Conservation (phyloP, 2,329 filamentous ascomycete species). For the Lizonia empirigonia region DNA sequence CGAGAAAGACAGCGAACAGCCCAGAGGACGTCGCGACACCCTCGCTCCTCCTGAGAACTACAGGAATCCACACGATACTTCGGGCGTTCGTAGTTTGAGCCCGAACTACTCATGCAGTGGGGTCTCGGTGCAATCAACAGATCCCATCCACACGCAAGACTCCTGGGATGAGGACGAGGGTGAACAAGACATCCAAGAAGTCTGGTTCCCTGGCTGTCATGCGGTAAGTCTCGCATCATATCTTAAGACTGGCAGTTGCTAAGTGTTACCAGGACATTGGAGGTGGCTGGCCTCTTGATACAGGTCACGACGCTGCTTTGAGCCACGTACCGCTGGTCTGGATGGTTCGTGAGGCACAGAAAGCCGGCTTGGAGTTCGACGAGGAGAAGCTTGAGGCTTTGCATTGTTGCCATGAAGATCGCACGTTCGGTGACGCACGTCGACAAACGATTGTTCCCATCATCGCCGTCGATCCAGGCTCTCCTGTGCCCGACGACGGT, state of each 20-base stretch:
- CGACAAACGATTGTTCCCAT: slow-evolving; percentile 29
- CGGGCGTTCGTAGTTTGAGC: slow-evolving; percentile 42
- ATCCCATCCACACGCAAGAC: slow-evolving; percentile 28
- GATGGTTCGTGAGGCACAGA: slow-evolving; percentile 69
- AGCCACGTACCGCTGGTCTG: slow-evolving; percentile 72
- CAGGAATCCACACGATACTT: slow-evolving; percentile 42
- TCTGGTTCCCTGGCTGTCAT: slow-evolving; percentile 81
- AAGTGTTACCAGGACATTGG: slow-evolving; percentile 64
- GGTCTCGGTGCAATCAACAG: slow-evolving; percentile 43
- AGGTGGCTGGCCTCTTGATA: slow-evolving; percentile 69
- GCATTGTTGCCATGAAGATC: slow-evolving; percentile 60
- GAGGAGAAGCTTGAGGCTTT: slow-evolving; percentile 69
- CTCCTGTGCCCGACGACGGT: slow-evolving; percentile 18
- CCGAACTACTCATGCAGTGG: slow-evolving; percentile 32
- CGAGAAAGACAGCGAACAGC: slow-evolving; percentile 16
- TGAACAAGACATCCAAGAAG: slow-evolving; percentile 76
- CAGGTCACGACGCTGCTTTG: slow-evolving; percentile 62
- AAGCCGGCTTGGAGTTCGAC: slow-evolving; percentile 74
- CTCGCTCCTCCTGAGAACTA: slow-evolving; percentile 39
- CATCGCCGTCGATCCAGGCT: slow-evolving; percentile 42
- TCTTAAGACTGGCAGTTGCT: not conserved
- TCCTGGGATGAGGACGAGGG: slow-evolving; percentile 48
- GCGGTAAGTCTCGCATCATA: slow-evolving; percentile 49
- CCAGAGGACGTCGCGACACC: slow-evolving; percentile 32
- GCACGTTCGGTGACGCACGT: not conserved